phyloP scores from a whole-genome alignment of 768 basidiomycete species.

The Hirschioporus abietinus region DNA sequence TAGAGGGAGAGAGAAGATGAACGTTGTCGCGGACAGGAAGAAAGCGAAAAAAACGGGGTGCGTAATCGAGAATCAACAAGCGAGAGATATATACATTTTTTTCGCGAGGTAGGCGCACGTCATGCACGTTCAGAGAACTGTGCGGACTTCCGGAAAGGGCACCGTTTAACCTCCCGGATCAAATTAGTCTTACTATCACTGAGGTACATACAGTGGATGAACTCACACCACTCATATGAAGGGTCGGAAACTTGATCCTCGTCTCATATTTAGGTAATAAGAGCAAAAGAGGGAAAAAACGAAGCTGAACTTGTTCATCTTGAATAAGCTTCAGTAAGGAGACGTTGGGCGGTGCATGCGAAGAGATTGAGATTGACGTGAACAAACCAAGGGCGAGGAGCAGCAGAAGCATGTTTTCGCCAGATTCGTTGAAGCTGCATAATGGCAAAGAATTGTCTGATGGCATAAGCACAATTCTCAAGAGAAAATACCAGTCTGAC shows the following conservation, averaged over 20 bases:
- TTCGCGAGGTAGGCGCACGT: conserved; percentile 2
- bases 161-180: neutral
- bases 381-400: neutral
- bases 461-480: neutral
- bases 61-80: neutral
- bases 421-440: neutral
- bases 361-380: neutral
- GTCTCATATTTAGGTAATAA: neutral
- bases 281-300: neutral
- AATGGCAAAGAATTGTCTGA: neutral
- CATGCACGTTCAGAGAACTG: conserved; percentile 1
- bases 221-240: neutral
- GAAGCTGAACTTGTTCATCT: neutral
- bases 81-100: neutral
- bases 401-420: neutral
- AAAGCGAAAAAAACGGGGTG: neutral
- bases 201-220: neutral
- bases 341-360: neutral
- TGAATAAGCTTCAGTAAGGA: neutral
- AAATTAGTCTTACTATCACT: neutral
- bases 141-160: neutral
- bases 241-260: neutral
- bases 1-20: conserved; percentile 2
- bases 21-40: neutral
- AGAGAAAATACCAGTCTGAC: neutral